Evolutionary conservation across 2,329 filamentous ascomycete species (phyloP), one percentile per base, ranked within the genome.

Genomic region (Ophiocordyceps australis): DNA sequence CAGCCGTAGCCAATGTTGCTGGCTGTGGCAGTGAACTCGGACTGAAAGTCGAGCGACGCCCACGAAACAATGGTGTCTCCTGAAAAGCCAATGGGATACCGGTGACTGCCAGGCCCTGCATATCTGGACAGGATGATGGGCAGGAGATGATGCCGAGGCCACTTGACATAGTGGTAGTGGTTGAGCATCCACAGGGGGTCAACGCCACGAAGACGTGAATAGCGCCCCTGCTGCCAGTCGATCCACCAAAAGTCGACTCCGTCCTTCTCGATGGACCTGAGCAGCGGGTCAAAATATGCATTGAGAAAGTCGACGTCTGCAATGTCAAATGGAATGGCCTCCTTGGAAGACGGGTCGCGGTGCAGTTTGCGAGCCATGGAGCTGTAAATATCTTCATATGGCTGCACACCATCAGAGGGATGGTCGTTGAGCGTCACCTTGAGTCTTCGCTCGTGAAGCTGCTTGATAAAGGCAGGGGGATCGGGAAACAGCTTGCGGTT

Each of bases 1-100:
- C 69, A 74, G 3, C 68, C 70, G 33, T 69, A 75, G 1, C 70
- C 70, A 30, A 75, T 71, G 41, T 76, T 75, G 8, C 65, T 69
- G 0, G 70, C 65, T 1, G 65, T 73, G 4, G 67, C 64, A 1
- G 71, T 76, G 37, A 75, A 75, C 37, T 75, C 68, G 6, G 70
- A 68, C 39, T 75, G 71, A 44, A 74, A 75, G 10, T 56, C 42
- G 11, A 75, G 53, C 1, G 63, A 68, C 0, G 53, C 59, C 70
- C 70, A 75, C 0, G 63, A 64, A 12, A 64, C 60, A 23, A 66
- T 43, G 1, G 61, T 61, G 34, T 75, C 70, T 0, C 70, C 70
- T 0, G 68, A 74, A 38, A 75, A 75, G 0, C 70, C 70, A 14
- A 74, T 53, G 0, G 71, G 69, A 31, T 74, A 74, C 0, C 70